phyloP scores from a whole-genome alignment of 1,284 basidiomycete genomes.

The Cryptococcus depauperatus region DNA sequence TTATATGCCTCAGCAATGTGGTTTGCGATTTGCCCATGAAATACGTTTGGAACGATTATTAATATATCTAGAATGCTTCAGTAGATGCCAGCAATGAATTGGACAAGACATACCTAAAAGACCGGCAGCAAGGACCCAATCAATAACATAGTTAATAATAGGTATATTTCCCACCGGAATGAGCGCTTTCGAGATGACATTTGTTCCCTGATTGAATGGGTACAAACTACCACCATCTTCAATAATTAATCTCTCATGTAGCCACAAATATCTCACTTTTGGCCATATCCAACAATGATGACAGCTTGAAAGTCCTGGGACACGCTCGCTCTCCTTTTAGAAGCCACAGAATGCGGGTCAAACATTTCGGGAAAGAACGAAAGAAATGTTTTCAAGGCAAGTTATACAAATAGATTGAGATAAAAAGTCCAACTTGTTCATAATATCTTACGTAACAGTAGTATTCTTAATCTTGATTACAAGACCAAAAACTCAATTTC shows the following conservation, averaged over 20 bases:
- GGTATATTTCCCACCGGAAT: conserved; percentile 80
- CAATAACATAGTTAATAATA: conserved; percentile 72
- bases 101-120: conserved; percentile 62
- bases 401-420: too few species aligned
- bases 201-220: conserved; percentile 41
- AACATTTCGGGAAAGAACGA: conserved; percentile 5
- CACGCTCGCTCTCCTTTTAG: conserved; percentile 21
- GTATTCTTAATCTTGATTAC: too few species aligned
- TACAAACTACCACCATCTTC: conserved; percentile 27
- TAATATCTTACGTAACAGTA: too few species aligned
- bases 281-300: conserved; percentile 75
- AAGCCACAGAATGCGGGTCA: conserved; percentile 7
- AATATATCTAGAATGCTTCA: conserved; percentile 58
- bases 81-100: not conserved
- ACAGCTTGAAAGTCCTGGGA: conserved; percentile 69
- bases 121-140: conserved; percentile 79
- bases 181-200: conserved; percentile 58
- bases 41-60: conserved; percentile 68
- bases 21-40: conserved; percentile 66
- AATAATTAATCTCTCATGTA: not conserved
- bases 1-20: conserved; percentile 52
- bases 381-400: too few species aligned
- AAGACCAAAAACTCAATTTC: too few species aligned
- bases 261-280: conserved; percentile 56
- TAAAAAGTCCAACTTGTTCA: too few species aligned